Percentiles rank a stretch among this genome's conserved stretches.
Evolutionary conservation across 2,329 filamentous ascomycete species (phyloP).

Genomic region (Colletotrichum orbiculare): DNA sequence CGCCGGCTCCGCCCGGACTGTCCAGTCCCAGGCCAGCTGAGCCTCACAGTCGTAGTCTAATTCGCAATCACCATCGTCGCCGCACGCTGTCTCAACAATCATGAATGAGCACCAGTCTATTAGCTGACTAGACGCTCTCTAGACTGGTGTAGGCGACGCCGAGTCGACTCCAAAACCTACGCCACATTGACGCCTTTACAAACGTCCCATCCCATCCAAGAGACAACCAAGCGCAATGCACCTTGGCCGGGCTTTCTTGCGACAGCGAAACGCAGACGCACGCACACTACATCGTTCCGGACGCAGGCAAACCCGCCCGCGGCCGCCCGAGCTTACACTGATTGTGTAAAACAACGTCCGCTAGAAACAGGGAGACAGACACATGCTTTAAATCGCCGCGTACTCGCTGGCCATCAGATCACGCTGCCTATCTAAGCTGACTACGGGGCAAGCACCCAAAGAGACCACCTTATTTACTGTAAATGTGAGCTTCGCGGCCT

Average conservation of each 20-base stretch:
- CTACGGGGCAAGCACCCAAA: not conserved
- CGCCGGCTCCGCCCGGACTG: conserved; percentile 26
- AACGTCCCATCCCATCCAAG: conserved; percentile 21
- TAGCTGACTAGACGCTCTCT: too few relatives aligned
- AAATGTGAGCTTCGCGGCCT: not conserved
- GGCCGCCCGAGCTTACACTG: conserved; percentile 13
- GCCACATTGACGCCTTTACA: conserved; percentile 26
- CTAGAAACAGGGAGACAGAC: not conserved
- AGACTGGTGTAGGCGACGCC: too few relatives aligned
- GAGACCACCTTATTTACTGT: not conserved
- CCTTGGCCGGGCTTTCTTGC: not conserved
- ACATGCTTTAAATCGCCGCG: not conserved
- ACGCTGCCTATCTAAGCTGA: too few relatives aligned
- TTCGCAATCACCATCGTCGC: conserved; percentile 1
- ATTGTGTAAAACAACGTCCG: conserved; percentile 4
- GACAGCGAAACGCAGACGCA: not conserved
- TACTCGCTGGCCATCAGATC: not conserved
- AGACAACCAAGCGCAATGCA: conserved; percentile 17
- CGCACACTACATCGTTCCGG: conserved; percentile 1
- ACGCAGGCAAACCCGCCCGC: conserved; percentile 18
- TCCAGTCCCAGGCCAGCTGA: conserved; percentile 8
- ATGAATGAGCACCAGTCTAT: too few relatives aligned
- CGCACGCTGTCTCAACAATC: conserved; percentile 4
- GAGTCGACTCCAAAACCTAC: conserved; percentile 8
- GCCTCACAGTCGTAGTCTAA: conserved; percentile 23